These are phyloP conservation scores for Pecoramyces ruminantium DNA, from an alignment of 192 early-diverging fungal species.

Conservation along the genomic window DNA sequence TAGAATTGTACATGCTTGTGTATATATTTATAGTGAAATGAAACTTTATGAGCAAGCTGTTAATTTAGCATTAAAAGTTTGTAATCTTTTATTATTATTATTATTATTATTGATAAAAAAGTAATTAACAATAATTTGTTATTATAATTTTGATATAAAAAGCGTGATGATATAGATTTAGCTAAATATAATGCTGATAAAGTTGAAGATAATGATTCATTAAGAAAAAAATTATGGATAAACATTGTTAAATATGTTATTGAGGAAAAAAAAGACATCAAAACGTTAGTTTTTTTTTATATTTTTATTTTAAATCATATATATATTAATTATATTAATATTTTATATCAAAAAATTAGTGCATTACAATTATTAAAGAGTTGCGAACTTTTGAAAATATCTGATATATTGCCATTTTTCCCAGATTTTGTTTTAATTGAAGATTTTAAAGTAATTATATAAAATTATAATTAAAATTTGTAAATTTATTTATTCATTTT, in stretches of 20 bases:
- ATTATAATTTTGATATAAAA: too few species aligned
- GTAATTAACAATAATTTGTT: too few species aligned
- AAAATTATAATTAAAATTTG: too few species aligned
- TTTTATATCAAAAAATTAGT: slow-evolving; percentile 11
- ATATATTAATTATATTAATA: not conserved
- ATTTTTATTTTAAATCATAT: too few species aligned
- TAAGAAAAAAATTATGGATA: slow-evolving; percentile 81
- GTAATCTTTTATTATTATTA: not conserved
- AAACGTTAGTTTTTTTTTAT: slow-evolving; percentile 42
- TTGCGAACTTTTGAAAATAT: slow-evolving; percentile 73
- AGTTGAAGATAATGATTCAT: slow-evolving; percentile 63
- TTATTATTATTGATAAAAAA: too few species aligned
- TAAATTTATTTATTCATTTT: too few species aligned
- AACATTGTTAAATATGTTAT: slow-evolving; percentile 84
- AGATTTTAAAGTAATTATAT: slow-evolving; percentile 59
- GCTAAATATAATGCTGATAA: slow-evolving; percentile 88
- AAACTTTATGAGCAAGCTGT: slow-evolving; percentile 86
- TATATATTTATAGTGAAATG: slow-evolving; percentile 76
- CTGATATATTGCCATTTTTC: slow-evolving; percentile 92
- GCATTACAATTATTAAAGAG: slow-evolving; percentile 68
- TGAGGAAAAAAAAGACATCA: slow-evolving; percentile 66
- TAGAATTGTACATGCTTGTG: slow-evolving; percentile 66
- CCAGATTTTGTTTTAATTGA: slow-evolving; percentile 95
- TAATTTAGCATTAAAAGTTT: slow-evolving; percentile 65
- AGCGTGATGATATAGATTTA: slow-evolving; percentile 70